These are phyloP conservation scores for Pleomassaria siparia DNA, from an alignment of 2,329 filamentous ascomycete genomes.

Conservation along the genomic window DNA sequence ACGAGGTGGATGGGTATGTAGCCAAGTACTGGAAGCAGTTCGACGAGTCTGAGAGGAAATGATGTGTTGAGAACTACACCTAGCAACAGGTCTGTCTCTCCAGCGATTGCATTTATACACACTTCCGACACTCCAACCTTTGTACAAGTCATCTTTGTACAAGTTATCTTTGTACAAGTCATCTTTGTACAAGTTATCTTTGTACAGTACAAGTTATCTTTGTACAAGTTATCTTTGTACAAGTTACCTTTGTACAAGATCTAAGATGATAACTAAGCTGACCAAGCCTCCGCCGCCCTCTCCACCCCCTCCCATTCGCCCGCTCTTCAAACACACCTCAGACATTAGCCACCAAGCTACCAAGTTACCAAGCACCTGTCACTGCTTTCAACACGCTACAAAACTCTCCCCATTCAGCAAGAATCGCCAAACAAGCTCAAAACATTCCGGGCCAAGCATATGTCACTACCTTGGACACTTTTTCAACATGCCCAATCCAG, in stretches of 20 bases:
- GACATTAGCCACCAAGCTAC: background rate
- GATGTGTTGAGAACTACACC: background rate
- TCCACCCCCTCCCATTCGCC: background rate
- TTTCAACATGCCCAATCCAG: background rate
- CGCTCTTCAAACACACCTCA: background rate
- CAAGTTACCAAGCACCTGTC: background rate
- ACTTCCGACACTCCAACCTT: background rate
- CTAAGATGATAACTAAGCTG: too few relatives aligned
- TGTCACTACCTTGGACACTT: background rate
- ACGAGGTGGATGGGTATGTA: conserved; percentile 39
- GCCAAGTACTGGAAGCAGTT: conserved; percentile 36
- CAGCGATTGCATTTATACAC: background rate
- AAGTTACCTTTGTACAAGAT: too few relatives aligned
- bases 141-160: too few relatives aligned
- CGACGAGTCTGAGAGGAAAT: conserved; percentile 1
- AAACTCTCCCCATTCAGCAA: background rate
- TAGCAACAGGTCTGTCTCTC: background rate
- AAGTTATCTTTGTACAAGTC: too few relatives aligned
- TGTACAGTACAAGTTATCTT: too few relatives aligned
- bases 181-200: too few relatives aligned
- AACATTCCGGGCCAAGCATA: background rate
- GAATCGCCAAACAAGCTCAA: background rate
- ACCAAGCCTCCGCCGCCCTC: too few relatives aligned
- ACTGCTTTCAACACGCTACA: background rate
- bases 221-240: too few relatives aligned